Conservation (phyloP, 2,329 filamentous ascomycete species). For the Paraconiothyrium sp. region DNA sequence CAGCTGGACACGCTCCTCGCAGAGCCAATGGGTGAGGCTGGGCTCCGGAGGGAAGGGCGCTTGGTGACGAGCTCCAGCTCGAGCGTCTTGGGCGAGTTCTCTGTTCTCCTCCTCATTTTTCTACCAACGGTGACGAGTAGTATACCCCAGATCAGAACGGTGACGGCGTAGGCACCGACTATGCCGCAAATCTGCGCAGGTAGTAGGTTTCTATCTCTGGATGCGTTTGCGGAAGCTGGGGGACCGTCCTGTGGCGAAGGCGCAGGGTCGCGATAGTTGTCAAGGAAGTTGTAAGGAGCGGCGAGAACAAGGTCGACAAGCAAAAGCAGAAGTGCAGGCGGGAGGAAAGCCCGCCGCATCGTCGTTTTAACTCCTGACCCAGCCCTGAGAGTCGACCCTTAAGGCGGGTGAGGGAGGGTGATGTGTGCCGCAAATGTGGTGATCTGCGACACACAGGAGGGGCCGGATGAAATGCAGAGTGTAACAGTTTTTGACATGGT, state of each 20-base stretch:
- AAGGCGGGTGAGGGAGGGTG: conserved; percentile 28
- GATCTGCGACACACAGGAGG: conserved; percentile 37
- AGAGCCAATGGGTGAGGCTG: conserved; percentile 25
- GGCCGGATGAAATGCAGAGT: conserved; percentile 36
- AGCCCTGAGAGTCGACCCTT: conserved; percentile 7
- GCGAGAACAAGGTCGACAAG: conserved; percentile 12
- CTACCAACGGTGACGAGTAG: conserved; percentile 60
- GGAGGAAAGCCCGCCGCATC: conserved; percentile 14
- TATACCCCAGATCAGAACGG: conserved; percentile 76
- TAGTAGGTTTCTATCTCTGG: conserved; percentile 63
- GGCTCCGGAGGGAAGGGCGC: conserved; percentile 15
- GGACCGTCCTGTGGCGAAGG: conserved; percentile 41
- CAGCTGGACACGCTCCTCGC: conserved; percentile 43
- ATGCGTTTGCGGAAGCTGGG: conserved; percentile 40
- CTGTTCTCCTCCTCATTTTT: conserved; percentile 55
- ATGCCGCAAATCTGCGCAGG: conserved; percentile 86
- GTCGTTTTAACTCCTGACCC: conserved; percentile 11
- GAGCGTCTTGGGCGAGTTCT: conserved; percentile 61
- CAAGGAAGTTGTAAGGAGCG: conserved; percentile 24
- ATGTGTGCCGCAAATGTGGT: conserved; percentile 21
- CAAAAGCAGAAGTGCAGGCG: conserved; percentile 16
- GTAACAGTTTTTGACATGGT: conserved; percentile 36
- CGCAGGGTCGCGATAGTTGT: conserved; percentile 25
- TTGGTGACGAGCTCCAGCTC: conserved; percentile 68
- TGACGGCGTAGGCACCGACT: conserved; percentile 82